Evolutionary conservation across 352 stramenopile species (phyloP), one percentile per base, ranked within the genome.

Genomic region (Phytophthora pluvialis): DNA sequence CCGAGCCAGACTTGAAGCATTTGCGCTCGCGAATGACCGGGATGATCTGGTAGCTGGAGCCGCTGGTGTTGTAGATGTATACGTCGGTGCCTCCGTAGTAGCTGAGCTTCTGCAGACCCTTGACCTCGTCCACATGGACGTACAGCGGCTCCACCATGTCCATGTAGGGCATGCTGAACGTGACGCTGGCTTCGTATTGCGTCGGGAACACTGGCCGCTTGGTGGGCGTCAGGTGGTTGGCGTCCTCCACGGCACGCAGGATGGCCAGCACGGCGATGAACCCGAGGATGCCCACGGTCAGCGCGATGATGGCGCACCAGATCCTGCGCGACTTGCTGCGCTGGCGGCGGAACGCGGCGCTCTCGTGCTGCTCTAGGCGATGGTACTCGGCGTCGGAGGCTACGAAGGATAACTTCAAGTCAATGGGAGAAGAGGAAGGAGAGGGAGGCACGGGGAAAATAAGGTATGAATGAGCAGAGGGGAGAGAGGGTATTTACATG

Each of bases 151-250:
- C 89, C 6, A 93, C 77, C 59, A 97, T 87, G 59, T 94, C 72
- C 47, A 95, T 94, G 60, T 97, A 97, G 1, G 89, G 88, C 83
- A 97, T 93, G 63, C 91, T 86, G 56, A 97, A 81, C 0, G 82
- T 95, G 15, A 97, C 60, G 21, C 86, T 96, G 52, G 88, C 89
- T 70, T 96, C 87, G 57, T 95, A 97, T 60, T 94, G 85, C n/a
- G 60, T 78, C 16, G 89, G 86, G 53, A 96, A 95, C 5, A 74
- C 49, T 8, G 87, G 86, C 1, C 84, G 76, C 39, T 89, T 84
- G 15, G 83, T 91, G 11, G 88, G 88, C 5, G 80, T 67, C 13
- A 93, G 72, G 52, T 78, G 87, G 60, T 83, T 93, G 21, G 82
- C 86, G 48, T 96, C 81, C 55, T 93, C 80, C 35, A 94, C 86